These are phyloP conservation scores for Eimeria sp. DNA, from an alignment of 169 alveolate species.

Conservation along the genomic window DNA sequence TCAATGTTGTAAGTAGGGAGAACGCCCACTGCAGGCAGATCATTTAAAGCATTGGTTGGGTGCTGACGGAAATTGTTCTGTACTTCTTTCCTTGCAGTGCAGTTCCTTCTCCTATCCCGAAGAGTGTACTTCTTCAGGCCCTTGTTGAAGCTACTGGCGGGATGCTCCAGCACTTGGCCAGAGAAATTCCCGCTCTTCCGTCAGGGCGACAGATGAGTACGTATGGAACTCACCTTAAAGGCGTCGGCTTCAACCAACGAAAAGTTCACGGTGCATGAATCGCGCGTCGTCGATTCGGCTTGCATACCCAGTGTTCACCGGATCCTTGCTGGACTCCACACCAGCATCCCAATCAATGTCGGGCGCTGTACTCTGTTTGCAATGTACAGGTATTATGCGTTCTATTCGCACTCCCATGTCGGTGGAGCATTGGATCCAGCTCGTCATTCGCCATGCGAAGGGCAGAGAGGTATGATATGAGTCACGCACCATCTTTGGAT, in stretches of 20 bases:
- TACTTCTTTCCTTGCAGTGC: not conserved
- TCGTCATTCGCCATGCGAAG: not conserved
- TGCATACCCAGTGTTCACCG: not conserved
- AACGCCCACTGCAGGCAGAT: not conserved
- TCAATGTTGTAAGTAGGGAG: not conserved
- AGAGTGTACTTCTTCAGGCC: not conserved
- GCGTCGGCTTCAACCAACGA: not conserved
- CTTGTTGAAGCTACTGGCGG: not conserved
- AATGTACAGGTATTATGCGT: not conserved
- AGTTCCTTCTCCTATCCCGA: not conserved
- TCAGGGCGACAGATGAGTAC: not conserved
- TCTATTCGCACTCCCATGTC: not conserved
- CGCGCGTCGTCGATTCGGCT: not conserved
- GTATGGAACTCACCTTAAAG: not conserved
- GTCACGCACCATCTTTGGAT: not conserved
- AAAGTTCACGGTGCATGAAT: not conserved
- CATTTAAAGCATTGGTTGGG: not conserved
- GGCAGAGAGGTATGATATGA: not conserved
- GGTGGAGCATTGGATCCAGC: not conserved
- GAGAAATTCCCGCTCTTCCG: not conserved
- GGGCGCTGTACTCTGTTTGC: not conserved
- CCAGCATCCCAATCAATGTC: not conserved
- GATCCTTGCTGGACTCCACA: not conserved
- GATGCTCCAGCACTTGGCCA: not conserved
- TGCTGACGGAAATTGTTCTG: not conserved